These are phyloP conservation scores for Pseudopyricularia javanii DNA, from an alignment of 2,329 filamentous ascomycete species.

Conservation along the genomic window DNA sequence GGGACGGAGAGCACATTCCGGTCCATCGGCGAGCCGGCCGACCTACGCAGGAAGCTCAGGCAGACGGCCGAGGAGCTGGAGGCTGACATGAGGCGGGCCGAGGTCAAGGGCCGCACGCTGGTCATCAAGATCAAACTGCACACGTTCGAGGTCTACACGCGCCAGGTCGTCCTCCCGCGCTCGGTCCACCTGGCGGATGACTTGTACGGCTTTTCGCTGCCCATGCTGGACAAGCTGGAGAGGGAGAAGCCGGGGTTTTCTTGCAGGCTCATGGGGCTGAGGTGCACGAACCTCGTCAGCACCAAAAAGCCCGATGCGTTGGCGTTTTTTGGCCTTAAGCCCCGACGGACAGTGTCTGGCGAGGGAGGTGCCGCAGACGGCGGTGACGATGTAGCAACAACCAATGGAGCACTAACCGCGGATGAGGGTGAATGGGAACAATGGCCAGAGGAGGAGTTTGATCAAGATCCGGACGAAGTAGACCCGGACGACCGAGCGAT, in stretches of 20 bases:
- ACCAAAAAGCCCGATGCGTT: constrained; percentile 70
- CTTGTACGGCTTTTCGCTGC: constrained; percentile 67
- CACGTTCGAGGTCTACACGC: constrained; percentile 81
- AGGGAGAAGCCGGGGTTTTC: constrained; percentile 71
- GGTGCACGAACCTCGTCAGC: constrained; percentile 77
- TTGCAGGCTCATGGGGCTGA: constrained; percentile 74
- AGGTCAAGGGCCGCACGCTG: constrained; percentile 82
- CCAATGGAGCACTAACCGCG: neutral
- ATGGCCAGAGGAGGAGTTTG: neutral
- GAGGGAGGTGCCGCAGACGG: constrained; percentile 8
- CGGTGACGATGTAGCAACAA: neutral
- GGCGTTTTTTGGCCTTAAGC: constrained; percentile 63
- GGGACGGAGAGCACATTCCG: constrained; percentile 88
- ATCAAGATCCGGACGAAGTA: neutral
- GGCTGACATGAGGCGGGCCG: constrained; percentile 65
- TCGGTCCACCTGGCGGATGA: constrained; percentile 66
- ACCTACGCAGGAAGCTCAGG: constrained; percentile 67
- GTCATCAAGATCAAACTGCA: constrained; percentile 89
- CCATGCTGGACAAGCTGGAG: constrained; percentile 74
- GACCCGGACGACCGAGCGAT: constrained; percentile 42
- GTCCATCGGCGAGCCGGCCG: constrained; percentile 57
- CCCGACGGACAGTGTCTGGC: constrained; percentile 13
- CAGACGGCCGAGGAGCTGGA: constrained; percentile 76
- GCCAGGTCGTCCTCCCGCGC: constrained; percentile 65
- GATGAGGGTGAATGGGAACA: neutral